Base-by-base conservation (phyloP, 495 filamentous ascomycete species). In the Talaromyces liani region DNA sequence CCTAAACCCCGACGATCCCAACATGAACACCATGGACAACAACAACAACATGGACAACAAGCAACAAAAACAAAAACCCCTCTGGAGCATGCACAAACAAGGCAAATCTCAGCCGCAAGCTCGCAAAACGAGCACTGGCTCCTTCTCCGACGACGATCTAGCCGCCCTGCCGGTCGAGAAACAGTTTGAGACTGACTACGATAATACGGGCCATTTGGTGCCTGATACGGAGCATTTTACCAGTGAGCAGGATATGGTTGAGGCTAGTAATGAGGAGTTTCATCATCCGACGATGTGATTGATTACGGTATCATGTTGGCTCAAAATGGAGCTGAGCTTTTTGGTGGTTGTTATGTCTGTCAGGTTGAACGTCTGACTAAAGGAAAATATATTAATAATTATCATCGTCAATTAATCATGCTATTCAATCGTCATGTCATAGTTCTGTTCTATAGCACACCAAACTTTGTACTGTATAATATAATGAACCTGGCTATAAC, bases 161-260 rank as follows among this genome's bases (percentile, higher is more conserved):
- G 41, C 60, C 33, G 22, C 39, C 6, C 6, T 62, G 45, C 60
- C 60, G 27, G 41, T 62, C 16, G 60, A 62, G 33, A 51, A 62
- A 10, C 60, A 62, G 41, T 62, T 62, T 36, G 60, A 62, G 60
- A 62, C 60, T 10, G 60, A 62, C 18, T 62, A 62, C 29, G 60
- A 62, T 33, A 8, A 62, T n/a, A 33, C 20, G 0, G 60, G 60
- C 16, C 24, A 62, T 34, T 36, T 62, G n/a, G 60, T 62, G 25
- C 60, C 45, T 45, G 60, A 62, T n/a, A 29, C 60, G 10, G 60
- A 47, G 41, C 60, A 62, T 54, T 62, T 62, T 54, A 41, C 25
- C 9, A 54, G 41, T 25, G 60, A 62, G 6, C 41, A 62, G 9
- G 60, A 62, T 62, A 62, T 62, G 60, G 60, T 62, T 18, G 41